phyloP scores from a whole-genome alignment of 2,329 filamentous ascomycete genomes.

The Fusarium circinatum region DNA sequence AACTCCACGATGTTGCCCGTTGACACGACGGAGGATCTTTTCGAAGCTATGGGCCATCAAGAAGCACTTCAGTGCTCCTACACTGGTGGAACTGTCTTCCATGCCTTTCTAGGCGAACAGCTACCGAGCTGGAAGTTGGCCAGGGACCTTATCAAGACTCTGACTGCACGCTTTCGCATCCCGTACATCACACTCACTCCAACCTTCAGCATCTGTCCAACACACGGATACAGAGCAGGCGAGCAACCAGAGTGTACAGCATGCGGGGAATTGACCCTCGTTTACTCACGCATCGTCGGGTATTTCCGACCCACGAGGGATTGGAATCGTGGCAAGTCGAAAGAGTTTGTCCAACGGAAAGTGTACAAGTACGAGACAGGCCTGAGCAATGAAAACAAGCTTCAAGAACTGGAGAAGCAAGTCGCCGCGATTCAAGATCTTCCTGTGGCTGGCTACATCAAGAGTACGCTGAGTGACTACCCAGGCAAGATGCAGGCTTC shows the following conservation, averaged over 20 bases:
- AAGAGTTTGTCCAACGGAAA: constrained; percentile 32
- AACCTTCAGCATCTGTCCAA: constrained; percentile 39
- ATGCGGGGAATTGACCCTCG: constrained; percentile 20
- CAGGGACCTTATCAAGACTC: constrained; percentile 30
- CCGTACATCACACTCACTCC: constrained; percentile 39
- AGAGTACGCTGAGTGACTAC: constrained; percentile 37
- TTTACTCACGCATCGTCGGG: constrained; percentile 39
- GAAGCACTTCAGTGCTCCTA: constrained; percentile 38
- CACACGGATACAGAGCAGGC: constrained; percentile 28
- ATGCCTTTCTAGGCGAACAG: constrained; percentile 37
- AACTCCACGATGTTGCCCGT: constrained; percentile 42
- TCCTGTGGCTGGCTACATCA: constrained; percentile 35
- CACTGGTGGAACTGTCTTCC: constrained; percentile 39
- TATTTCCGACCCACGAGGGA: constrained; percentile 39
- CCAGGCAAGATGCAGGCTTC: constrained; percentile 38
- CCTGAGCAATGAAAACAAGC: fast-evolving
- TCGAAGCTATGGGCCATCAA: constrained; percentile 35
- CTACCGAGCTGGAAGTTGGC: constrained; percentile 35
- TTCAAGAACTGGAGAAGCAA: constrained; percentile 10
- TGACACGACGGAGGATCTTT: constrained; percentile 36
- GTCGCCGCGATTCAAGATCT: constrained; percentile 23
- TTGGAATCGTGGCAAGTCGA: constrained; percentile 40
- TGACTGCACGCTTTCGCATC: constrained; percentile 35
- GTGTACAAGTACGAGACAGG: constrained; percentile 24
- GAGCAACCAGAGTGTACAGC: constrained; percentile 29